These are phyloP conservation scores for Penicillium sp. DNA, from an alignment of 2,329 filamentous ascomycete genomes.

Conservation along the genomic window DNA sequence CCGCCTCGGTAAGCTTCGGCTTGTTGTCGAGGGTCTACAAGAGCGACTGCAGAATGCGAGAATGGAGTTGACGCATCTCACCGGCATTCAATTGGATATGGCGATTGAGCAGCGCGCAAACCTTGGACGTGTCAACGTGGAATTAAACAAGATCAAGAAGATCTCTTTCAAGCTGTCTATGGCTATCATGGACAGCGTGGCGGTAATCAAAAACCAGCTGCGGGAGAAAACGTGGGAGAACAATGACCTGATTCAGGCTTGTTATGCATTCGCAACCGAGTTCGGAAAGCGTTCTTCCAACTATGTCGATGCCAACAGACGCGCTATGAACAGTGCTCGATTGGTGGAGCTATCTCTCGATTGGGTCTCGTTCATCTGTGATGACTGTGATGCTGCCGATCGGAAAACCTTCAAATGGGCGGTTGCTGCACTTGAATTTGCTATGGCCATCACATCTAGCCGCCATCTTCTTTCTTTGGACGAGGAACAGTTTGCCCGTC, in stretches of 20 bases:
- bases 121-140: constrained; percentile 84
- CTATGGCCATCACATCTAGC: constrained; percentile 94
- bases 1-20: constrained; percentile 78
- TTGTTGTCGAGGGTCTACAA: constrained; percentile 86
- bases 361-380: constrained; percentile 97
- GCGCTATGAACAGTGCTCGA: constrained; percentile 96
- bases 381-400: constrained; percentile 92
- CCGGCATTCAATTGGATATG: constrained; percentile 82
- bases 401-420: constrained; percentile 97
- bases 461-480: constrained; percentile 89
- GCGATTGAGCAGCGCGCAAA: constrained; percentile 92
- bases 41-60: constrained; percentile 77
- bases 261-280: constrained; percentile 98
- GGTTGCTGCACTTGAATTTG: constrained; percentile 90
- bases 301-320: constrained; percentile 92
- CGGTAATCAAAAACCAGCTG: constrained; percentile 85
- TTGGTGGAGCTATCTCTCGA: constrained; percentile 90
- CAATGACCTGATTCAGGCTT: constrained; percentile 94
- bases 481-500: constrained; percentile 78
- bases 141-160: constrained; percentile 90
- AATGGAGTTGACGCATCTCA: constrained; percentile 71
- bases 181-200: constrained; percentile 97
- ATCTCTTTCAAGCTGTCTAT: constrained; percentile 96
- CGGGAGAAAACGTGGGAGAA: constrained; percentile 70
- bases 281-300: constrained; percentile 93